A percentile compares a stretch with the other conserved stretches of the same genome.
phyloP scores from a whole-genome alignment of 2,329 filamentous ascomycete species.

The Claviceps fusiformis region DNA sequence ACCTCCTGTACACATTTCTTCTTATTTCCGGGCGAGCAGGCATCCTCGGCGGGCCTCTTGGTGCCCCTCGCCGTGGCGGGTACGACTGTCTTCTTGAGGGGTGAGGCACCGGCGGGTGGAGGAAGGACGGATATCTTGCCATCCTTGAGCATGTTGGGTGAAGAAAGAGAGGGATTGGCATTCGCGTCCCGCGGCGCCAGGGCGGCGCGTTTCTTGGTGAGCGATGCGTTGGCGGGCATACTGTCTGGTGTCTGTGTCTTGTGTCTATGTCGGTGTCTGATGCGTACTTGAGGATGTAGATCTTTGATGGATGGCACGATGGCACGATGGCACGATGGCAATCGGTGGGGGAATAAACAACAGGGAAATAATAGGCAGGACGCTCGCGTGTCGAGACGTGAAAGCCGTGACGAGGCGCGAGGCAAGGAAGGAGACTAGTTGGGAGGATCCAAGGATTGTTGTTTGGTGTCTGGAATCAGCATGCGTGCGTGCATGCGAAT shows the following conservation, averaged over 20 bases:
- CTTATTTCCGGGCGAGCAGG: slow-evolving; percentile 15
- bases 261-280: neutral
- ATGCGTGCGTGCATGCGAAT: no score
- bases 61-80: slow-evolving; percentile 9
- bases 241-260: neutral
- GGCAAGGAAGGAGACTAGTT: neutral
- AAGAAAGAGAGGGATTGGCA: slow-evolving; percentile 20
- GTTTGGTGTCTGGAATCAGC: neutral
- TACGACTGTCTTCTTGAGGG: slow-evolving; percentile 8
- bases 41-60: slow-evolving; percentile 13
- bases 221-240: slow-evolving; percentile 14
- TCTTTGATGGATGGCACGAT: neutral
- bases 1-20: slow-evolving; percentile 22
- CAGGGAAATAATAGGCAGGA: no score
- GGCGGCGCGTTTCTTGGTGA: slow-evolving; percentile 34
- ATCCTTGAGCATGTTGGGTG: slow-evolving; percentile 6
- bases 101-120: slow-evolving; percentile 3
- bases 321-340: no score
- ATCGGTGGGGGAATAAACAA: no score
- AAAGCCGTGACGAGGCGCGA: neutral
- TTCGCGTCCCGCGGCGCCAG: slow-evolving; percentile 34
- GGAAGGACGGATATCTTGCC: neutral
- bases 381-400: neutral
- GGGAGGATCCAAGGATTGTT: neutral
- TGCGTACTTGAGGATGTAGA: neutral